A percentile compares a stretch with the other conserved stretches of the same genome.
These are phyloP conservation scores for Trichosanthes cucumerina DNA, from an alignment of 306 rosid genomes.

Conservation along the genomic window DNA sequence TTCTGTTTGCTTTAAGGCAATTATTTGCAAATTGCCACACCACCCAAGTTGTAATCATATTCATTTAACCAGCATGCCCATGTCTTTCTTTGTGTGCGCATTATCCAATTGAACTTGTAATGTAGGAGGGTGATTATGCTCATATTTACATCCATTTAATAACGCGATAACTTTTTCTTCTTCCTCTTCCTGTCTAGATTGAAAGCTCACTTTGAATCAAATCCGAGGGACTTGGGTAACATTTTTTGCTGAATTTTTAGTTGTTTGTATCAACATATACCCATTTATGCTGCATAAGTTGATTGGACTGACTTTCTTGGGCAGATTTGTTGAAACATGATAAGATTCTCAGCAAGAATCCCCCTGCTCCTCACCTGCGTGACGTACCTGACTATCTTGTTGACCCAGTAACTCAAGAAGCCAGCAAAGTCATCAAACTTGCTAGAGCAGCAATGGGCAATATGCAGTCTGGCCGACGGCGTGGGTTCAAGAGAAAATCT, in stretches of 20 bases:
- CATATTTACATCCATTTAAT: slow-evolving; percentile 1
- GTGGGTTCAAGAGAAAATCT: slow-evolving; percentile 33
- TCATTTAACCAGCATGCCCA: neutral
- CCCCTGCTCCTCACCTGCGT: slow-evolving; percentile 71
- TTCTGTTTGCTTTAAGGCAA: neutral
- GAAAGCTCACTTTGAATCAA: slow-evolving; percentile 66
- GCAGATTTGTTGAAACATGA: slow-evolving; percentile 90
- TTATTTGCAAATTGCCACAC: neutral
- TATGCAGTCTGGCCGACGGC: slow-evolving; percentile 20
- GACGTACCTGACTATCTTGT: slow-evolving; percentile 76
- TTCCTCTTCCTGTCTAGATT: slow-evolving; percentile 34
- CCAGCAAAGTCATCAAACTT: slow-evolving; percentile 61
- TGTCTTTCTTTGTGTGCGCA: neutral
- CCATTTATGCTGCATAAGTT: neutral
- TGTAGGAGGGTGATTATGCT: neutral
- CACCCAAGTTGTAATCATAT: neutral
- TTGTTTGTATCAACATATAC: neutral
- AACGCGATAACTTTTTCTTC: neutral
- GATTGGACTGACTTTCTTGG: slow-evolving; percentile 12
- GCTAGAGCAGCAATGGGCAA: slow-evolving; percentile 65
- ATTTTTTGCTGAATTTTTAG: slow-evolving; percentile 14
- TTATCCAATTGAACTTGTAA: neutral
- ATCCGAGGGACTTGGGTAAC: slow-evolving; percentile 70
- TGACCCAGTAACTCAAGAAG: slow-evolving; percentile 70
- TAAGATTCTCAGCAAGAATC: slow-evolving; percentile 81